Evolutionary conservation across 768 basidiomycete species (phyloP), one percentile per base, ranked within the genome.

Genomic region (Russula abietina): DNA sequence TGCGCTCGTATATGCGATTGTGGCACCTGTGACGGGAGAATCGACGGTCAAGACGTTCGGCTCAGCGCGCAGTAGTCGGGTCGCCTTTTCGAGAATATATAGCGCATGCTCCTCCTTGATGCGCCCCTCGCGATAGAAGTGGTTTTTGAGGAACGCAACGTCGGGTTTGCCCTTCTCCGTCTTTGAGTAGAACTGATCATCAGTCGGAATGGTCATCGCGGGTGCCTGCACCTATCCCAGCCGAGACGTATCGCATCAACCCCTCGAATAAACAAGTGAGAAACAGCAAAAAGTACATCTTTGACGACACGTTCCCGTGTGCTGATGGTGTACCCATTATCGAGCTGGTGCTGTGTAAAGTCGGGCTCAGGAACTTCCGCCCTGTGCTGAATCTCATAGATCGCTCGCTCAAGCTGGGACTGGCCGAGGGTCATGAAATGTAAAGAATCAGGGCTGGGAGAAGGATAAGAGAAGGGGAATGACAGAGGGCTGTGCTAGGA

Each of bases 241-340:
- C 22, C 26, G 9, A 33, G n/a, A 17, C 3, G 4, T n/a, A 50
- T 46, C 30, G 38, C 55, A 36, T 33, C 14, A 24, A 36, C 43
- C 46, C 41, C 56, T 54, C 24, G n/a, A 12, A 14, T 26, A 14
- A 14, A 6, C 30, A 51, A 51, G 46, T 17, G 36, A 24, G 38
- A 33, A 43, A 51, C 17, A n/a, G n/a, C 4, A 41, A 30, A 19
- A 52, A 87, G 69, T 68, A 96, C 94, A 78, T 98, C 96, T 76
- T 98, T 98, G 71, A 98, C 84, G 38, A 97, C 93, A 68, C 96
- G 85, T 75, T 98, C 96, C 69, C 92, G 91, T 16, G 97, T 98
- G 75, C 86, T 91, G 70, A 98, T 88, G 51, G 86, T 80, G 69
- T 83, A 88, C 22, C 97, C 97, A 76, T 97, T 94, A 62, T 98